These are phyloP conservation scores for Xylaria digitata DNA, from an alignment of 2,329 filamentous ascomycete genomes.

Conservation along the genomic window DNA sequence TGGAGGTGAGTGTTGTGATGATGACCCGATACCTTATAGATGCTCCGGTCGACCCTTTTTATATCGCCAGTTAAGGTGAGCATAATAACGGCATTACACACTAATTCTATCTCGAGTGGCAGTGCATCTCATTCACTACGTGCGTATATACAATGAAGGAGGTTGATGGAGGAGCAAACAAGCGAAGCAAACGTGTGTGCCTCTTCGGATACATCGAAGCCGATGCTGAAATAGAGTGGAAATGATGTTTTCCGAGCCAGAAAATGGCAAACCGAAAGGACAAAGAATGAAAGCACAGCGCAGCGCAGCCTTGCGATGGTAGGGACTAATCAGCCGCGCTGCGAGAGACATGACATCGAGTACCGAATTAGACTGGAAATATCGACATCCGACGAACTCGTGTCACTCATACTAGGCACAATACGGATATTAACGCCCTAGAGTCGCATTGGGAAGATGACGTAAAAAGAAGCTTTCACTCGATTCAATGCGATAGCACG, in stretches of 20 bases:
- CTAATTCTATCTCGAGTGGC: conserved; percentile 9
- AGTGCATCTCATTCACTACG: not conserved
- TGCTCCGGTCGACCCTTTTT: conserved; percentile 1
- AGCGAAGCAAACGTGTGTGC: conserved; percentile 1
- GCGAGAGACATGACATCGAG: not conserved
- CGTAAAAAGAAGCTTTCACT: not conserved
- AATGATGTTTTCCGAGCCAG: not conserved
- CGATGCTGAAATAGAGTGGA: conserved; percentile 28
- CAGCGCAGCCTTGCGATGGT: conserved; percentile 18
- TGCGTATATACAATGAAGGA: not conserved
- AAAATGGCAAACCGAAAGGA: not conserved
- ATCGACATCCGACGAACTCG: conserved; percentile 18
- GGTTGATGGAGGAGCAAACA: not conserved
- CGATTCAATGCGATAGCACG: not conserved
- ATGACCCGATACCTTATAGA: conserved; percentile 3
- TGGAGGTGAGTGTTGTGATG: conserved; percentile 1
- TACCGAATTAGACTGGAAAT: conserved; percentile 22
- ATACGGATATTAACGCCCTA: conserved; percentile 4
- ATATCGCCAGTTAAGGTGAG: not conserved
- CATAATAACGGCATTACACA: not conserved
- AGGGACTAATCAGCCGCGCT: not conserved
- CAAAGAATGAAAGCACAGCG: not conserved
- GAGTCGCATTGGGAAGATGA: not conserved
- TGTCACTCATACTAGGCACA: conserved; percentile 12
- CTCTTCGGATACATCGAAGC: conserved; percentile 18